Percentiles rank a stretch among this genome's conserved stretches.
Conservation (phyloP, 1,284 basidiomycete genomes). For the Sporisorium exsertum region DNA sequence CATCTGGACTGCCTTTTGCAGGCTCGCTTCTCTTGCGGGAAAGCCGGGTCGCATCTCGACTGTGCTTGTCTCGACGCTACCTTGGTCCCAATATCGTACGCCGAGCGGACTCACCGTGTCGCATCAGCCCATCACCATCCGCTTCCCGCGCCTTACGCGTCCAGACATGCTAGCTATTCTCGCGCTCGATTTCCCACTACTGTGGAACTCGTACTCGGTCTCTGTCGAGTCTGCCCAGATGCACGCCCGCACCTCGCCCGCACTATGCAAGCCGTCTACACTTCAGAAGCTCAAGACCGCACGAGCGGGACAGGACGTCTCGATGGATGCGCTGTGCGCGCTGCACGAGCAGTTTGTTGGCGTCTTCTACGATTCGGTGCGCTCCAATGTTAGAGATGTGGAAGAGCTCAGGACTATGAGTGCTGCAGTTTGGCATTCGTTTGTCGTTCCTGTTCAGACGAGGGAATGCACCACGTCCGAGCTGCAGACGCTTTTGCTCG, state of each 20-base stretch:
- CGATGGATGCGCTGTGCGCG: conserved; percentile 10
- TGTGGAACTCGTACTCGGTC: conserved; percentile 32
- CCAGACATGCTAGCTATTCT: conserved; percentile 51
- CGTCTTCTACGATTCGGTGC: conserved; percentile 61
- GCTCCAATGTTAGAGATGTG: conserved; percentile 50
- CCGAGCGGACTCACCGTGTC: conserved; percentile 48
- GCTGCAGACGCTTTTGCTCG: conserved; percentile 44
- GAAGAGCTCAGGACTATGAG: conserved; percentile 54
- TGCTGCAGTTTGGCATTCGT: conserved; percentile 59
- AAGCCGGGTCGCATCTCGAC: conserved; percentile 46
- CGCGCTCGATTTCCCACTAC: conserved; percentile 31
- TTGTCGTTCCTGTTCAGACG: conserved; percentile 52
- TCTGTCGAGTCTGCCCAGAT: conserved; percentile 40
- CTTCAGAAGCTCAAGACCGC: conserved; percentile 19
- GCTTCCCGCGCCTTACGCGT: conserved; percentile 43
- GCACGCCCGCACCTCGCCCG: conserved; percentile 28
- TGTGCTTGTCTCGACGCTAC: conserved; percentile 49
- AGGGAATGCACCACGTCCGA: conserved; percentile 32
- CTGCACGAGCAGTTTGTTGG: conserved; percentile 48
- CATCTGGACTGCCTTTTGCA: conserved; percentile 55
- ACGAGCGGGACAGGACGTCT: conserved; percentile 18
- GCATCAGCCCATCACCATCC: conserved; percentile 50
- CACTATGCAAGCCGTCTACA: conserved; percentile 19
- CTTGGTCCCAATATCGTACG: conserved; percentile 56
- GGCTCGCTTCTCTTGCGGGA: conserved; percentile 38